phyloP scores from a whole-genome alignment of 306 rosid genomes.

The Cicer yamashitae region DNA sequence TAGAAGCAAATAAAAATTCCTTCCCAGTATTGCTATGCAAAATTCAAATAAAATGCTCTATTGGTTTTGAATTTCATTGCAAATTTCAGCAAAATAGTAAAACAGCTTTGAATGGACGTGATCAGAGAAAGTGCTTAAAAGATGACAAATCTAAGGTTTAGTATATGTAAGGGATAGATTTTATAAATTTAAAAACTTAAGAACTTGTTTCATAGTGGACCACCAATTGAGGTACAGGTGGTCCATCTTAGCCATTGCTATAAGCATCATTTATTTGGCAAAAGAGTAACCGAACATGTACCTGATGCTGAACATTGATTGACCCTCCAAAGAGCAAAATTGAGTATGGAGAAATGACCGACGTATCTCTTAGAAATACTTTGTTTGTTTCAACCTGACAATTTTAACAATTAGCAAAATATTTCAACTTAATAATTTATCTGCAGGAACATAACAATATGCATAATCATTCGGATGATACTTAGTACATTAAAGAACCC shows the following conservation, averaged over 20 bases:
- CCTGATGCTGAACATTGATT: conserved; percentile 91
- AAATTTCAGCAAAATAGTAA: too few relatives aligned
- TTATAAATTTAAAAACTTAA: neutral
- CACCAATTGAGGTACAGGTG: neutral
- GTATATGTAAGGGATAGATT: neutral
- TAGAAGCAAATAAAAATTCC: too few relatives aligned
- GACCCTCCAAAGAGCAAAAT: conserved; percentile 93
- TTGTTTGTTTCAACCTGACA: conserved; percentile 87
- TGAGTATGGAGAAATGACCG: conserved; percentile 90
- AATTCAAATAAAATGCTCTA: too few relatives aligned
- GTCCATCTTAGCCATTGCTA: conserved; percentile 6
- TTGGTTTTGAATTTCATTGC: too few relatives aligned
- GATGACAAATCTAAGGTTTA: too few relatives aligned
- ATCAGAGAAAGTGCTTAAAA: too few relatives aligned
- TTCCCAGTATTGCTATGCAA: too few relatives aligned
- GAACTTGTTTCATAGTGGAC: neutral
- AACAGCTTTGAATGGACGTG: too few relatives aligned
- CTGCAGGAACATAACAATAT: conserved; percentile 22
- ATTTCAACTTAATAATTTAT: conserved; percentile 11
- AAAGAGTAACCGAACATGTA: conserved; percentile 40
- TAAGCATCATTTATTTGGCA: neutral
- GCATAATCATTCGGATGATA: conserved; percentile 32
- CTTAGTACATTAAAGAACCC: conserved; percentile 4
- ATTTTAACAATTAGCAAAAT: conserved; percentile 33
- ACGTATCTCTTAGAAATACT: conserved; percentile 80